Conservation (phyloP, 768 basidiomycete genomes). For the Chalciporus pseudorubinellus region DNA sequence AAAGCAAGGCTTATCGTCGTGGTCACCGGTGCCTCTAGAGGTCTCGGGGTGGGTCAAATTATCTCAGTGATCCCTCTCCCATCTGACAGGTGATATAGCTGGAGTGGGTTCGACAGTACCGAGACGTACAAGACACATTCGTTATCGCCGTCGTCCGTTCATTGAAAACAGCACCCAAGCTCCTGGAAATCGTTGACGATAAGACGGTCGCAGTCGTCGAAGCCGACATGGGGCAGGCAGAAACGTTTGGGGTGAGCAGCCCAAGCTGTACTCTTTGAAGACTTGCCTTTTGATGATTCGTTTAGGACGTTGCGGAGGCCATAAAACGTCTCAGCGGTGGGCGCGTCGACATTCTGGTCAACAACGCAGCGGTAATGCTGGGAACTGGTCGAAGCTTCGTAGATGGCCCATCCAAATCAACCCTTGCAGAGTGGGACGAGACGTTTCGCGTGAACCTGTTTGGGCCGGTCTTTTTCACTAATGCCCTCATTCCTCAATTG, state of each 20-base stretch:
- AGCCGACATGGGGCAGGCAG: conserved; percentile 3
- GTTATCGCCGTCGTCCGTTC: conserved; percentile 6
- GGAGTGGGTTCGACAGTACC: conserved; percentile 5
- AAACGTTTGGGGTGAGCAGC: background rate
- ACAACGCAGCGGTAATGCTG: conserved; percentile 5
- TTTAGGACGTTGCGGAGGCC: conserved; percentile 1
- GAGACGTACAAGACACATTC: background rate
- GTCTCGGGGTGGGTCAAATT: conserved; percentile 2
- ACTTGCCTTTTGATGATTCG: background rate
- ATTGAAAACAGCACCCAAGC: background rate
- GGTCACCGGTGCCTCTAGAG: conserved; percentile 8
- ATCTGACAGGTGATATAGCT: background rate
- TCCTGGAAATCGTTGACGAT: background rate
- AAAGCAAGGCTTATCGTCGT: conserved; percentile 1
- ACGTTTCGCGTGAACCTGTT: conserved; percentile 7
- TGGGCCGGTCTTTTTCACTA: conserved; percentile 8
- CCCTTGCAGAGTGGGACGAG: conserved; percentile 7
- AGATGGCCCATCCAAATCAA: conserved; percentile 5
- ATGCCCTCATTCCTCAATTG: conserved; percentile 3
- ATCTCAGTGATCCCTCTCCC: background rate
- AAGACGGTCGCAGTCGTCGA: conserved; percentile 1
- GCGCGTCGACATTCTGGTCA: conserved; percentile 1
- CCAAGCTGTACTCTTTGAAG: background rate
- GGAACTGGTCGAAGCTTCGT: conserved; percentile 1
- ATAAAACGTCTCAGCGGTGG: conserved; percentile 1